phyloP scores from a whole-genome alignment of 768 basidiomycete genomes.

The Boletus huronensis region DNA sequence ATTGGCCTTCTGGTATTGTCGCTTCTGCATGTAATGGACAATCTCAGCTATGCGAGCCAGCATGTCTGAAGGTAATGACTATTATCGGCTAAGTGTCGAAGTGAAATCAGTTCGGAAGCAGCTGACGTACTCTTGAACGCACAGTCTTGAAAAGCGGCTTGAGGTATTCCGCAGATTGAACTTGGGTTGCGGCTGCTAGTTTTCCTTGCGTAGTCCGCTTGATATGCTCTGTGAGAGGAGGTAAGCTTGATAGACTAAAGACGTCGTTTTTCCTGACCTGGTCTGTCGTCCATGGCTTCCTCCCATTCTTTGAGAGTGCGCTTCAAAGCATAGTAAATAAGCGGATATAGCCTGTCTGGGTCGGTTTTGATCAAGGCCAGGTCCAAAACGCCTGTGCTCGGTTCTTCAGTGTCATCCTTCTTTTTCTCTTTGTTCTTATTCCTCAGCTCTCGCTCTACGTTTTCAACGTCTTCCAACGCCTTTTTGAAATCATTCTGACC shows the following conservation, averaged over 20 bases:
- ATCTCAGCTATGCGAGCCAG: constrained; percentile 87
- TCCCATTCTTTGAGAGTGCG: constrained; percentile 94
- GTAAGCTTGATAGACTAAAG: not conserved
- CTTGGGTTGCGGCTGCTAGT: constrained; percentile 90
- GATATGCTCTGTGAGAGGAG: constrained; percentile 56
- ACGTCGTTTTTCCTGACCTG: constrained; percentile 49
- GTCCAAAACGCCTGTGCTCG: constrained; percentile 63
- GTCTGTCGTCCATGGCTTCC: constrained; percentile 89
- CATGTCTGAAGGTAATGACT: constrained; percentile 83
- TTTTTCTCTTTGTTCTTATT: constrained; percentile 57
- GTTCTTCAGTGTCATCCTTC: constrained; percentile 53
- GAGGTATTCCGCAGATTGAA: constrained; percentile 92
- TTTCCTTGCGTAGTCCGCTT: constrained; percentile 91
- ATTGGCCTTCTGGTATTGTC: constrained; percentile 93
- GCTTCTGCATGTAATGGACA: constrained; percentile 92
- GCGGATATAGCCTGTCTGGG: constrained; percentile 91
- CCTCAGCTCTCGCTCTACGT: constrained; percentile 62
- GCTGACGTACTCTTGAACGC: constrained; percentile 72
- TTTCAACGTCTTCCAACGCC: constrained; percentile 84
- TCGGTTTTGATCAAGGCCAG: constrained; percentile 81
- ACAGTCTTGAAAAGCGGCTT: constrained; percentile 94
- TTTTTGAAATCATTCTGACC: constrained; percentile 96
- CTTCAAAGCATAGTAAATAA: constrained; percentile 96
- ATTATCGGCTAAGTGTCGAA: constrained; percentile 9
- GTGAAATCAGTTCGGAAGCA: not conserved